A percentile compares a stretch with the other conserved stretches of the same genome.
These are phyloP conservation scores for Globisporangium rhizosaccharum DNA, from an alignment of 352 stramenopile species.

Conservation along the genomic window DNA sequence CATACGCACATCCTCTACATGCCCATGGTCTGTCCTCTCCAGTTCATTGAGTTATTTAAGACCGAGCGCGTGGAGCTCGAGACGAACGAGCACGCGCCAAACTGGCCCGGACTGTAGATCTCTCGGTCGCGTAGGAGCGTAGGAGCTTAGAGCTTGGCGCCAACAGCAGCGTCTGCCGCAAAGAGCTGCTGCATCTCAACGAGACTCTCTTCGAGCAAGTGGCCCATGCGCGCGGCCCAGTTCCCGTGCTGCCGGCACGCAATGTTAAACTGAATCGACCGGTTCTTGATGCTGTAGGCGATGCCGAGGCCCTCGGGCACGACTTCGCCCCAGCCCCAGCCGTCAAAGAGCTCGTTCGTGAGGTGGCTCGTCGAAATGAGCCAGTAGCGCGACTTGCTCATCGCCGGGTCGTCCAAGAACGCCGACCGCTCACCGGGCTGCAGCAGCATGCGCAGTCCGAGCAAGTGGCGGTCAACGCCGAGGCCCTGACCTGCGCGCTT, in stretches of 20 bases:
- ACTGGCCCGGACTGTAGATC: conserved; percentile 41
- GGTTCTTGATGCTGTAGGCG: conserved; percentile 76
- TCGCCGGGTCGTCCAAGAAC: conserved; percentile 70
- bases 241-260: conserved; percentile 50
- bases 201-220: conserved; percentile 71
- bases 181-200: conserved; percentile 79
- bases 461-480: conserved; percentile 93
- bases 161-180: conserved; percentile 9
- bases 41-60: conserved; percentile 86
- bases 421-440: conserved; percentile 39
- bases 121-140: background rate
- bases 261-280: conserved; percentile 83
- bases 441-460: conserved; percentile 81
- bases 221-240: conserved; percentile 56
- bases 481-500: conserved; percentile 58
- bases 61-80: conserved; percentile 63
- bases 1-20: background rate
- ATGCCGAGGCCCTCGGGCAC: conserved; percentile 75
- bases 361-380: conserved; percentile 78
- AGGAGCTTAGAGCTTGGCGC: conserved; percentile 31
- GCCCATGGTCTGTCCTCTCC: background rate
- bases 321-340: conserved; percentile 81
- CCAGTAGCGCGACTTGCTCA: conserved; percentile 65
- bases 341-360: conserved; percentile 79
- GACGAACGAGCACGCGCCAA: conserved; percentile 46